Percentiles rank a stretch among this genome's conserved stretches.
These are phyloP conservation scores for Thielaviopsis ethacetica DNA, from an alignment of 2,329 filamentous ascomycete genomes.

Conservation along the genomic window DNA sequence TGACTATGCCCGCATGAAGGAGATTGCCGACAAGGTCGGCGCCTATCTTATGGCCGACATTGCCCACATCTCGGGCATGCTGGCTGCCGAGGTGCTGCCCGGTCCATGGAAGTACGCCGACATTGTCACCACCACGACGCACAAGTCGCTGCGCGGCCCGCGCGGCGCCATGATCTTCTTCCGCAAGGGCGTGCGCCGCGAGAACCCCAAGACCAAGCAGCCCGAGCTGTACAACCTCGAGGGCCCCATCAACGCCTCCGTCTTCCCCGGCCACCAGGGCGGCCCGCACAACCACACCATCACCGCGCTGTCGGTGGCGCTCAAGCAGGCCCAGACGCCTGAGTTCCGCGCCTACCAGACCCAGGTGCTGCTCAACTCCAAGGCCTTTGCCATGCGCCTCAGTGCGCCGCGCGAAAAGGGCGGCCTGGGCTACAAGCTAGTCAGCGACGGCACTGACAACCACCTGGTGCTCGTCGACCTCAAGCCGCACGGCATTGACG, in stretches of 20 bases:
- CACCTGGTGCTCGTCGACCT: slow-evolving; percentile 89
- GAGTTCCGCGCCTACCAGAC: slow-evolving; percentile 91
- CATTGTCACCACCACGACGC: slow-evolving; percentile 92
- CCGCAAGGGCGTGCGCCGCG: slow-evolving; percentile 74
- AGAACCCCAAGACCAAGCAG: slow-evolving; percentile 71
- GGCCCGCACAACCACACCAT: slow-evolving; percentile 99
- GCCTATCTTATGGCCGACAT: slow-evolving; percentile 92
- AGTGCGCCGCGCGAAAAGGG: slow-evolving; percentile 55
- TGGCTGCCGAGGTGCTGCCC: slow-evolving; percentile 81
- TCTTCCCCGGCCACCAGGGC: slow-evolving; percentile 96
- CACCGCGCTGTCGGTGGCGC: slow-evolving; percentile 79
- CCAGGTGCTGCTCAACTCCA: slow-evolving; percentile 78
- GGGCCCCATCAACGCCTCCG: slow-evolving; percentile 82
- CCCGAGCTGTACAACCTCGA: slow-evolving; percentile 84
- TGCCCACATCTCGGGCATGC: slow-evolving; percentile 89
- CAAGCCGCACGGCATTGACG: slow-evolving; percentile 75
- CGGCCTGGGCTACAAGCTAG: slow-evolving; percentile 70
- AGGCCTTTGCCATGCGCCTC: slow-evolving; percentile 59
- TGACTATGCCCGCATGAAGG: slow-evolving; percentile 83
- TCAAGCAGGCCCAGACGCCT: slow-evolving; percentile 78
- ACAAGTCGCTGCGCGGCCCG: slow-evolving; percentile 91
- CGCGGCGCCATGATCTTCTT: slow-evolving; percentile 98
- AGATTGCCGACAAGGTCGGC: slow-evolving; percentile 78
- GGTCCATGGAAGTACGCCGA: slow-evolving; percentile 82
- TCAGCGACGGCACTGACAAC: slow-evolving; percentile 91